A percentile compares a stretch with the other conserved stretches of the same genome.
Evolutionary conservation across 1,139 yeast genomes (phyloP).

Genomic region (Saccharomyces uvarum): DNA sequence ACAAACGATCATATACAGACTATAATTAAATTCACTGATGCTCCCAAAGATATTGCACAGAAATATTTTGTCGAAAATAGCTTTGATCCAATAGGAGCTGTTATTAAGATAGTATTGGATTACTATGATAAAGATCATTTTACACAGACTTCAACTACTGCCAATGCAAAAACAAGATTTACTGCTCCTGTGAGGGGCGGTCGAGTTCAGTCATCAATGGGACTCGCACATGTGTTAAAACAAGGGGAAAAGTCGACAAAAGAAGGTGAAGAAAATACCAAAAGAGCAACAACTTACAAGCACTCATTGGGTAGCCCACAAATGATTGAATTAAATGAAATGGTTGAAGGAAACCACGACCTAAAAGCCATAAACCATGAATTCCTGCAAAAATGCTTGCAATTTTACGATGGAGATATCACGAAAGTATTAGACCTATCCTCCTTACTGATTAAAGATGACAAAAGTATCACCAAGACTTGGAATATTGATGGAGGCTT

Average conservation of each 20-base stretch:
- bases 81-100: constrained; percentile 14
- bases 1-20: constrained; percentile 8
- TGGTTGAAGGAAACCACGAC: constrained; percentile 13
- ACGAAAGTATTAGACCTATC: neutral
- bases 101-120: constrained; percentile 16
- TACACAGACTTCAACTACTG: neutral
- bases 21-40: constrained; percentile 17
- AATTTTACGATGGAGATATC: constrained; percentile 38
- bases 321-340: constrained; percentile 12
- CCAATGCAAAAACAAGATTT: neutral
- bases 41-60: constrained; percentile 14
- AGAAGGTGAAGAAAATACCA: neutral
- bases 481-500: neutral
- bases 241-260: neutral
- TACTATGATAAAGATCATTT: constrained; percentile 3
- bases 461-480: neutral
- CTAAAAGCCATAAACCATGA: constrained; percentile 19
- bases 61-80: constrained; percentile 15
- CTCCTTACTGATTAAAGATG: neutral
- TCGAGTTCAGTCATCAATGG: constrained; percentile 17
- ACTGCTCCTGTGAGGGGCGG: constrained; percentile 1
- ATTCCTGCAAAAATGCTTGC: constrained; percentile 37
- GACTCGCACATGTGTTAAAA: constrained; percentile 15
- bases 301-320: constrained; percentile 8
- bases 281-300: neutral